These are phyloP conservation scores for Manihot esculenta DNA, from an alignment of 441 rosid genomes.

Conservation along the genomic window DNA sequence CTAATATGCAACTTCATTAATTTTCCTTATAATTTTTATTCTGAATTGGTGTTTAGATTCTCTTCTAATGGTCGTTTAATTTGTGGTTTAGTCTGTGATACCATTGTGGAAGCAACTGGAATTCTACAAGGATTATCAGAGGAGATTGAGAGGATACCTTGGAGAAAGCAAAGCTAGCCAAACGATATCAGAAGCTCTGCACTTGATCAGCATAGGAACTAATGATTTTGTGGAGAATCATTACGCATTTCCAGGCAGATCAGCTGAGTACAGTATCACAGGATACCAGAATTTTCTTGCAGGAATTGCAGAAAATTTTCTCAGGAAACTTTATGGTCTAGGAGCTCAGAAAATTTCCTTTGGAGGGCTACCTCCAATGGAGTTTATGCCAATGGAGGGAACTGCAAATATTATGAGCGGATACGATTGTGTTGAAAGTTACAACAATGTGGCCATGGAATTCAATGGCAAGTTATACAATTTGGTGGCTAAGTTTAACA, in stretches of 20 bases:
- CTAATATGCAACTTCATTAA: slow-evolving; percentile 42
- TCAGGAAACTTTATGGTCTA: slow-evolving; percentile 36
- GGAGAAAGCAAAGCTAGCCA: slow-evolving; percentile 35
- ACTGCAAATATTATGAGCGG: slow-evolving; percentile 35
- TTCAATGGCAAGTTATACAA: slow-evolving; percentile 45
- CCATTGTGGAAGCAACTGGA: slow-evolving; percentile 57
- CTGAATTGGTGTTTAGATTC: too few relatives aligned
- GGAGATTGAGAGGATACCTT: slow-evolving; percentile 34
- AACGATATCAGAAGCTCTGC: slow-evolving; percentile 38
- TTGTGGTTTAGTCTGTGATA: slow-evolving; percentile 49
- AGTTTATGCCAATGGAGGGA: slow-evolving; percentile 66
- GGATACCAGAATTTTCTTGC: slow-evolving; percentile 49
- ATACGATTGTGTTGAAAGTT: slow-evolving; percentile 33
- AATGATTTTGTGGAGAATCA: slow-evolving; percentile 69
- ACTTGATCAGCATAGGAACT: slow-evolving; percentile 61
- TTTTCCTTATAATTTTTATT: not conserved
- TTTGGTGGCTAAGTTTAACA: slow-evolving; percentile 40
- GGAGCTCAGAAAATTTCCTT: slow-evolving; percentile 54
- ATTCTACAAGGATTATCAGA: slow-evolving; percentile 47
- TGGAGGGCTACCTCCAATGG: slow-evolving; percentile 66
- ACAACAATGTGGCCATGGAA: slow-evolving; percentile 46
- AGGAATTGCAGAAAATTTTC: slow-evolving; percentile 36
- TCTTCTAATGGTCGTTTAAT: not conserved
- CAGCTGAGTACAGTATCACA: slow-evolving; percentile 32
- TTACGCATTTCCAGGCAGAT: slow-evolving; percentile 38